These are phyloP conservation scores for Arabis hirsuta DNA, from an alignment of 345 rosid species.

Conservation along the genomic window DNA sequence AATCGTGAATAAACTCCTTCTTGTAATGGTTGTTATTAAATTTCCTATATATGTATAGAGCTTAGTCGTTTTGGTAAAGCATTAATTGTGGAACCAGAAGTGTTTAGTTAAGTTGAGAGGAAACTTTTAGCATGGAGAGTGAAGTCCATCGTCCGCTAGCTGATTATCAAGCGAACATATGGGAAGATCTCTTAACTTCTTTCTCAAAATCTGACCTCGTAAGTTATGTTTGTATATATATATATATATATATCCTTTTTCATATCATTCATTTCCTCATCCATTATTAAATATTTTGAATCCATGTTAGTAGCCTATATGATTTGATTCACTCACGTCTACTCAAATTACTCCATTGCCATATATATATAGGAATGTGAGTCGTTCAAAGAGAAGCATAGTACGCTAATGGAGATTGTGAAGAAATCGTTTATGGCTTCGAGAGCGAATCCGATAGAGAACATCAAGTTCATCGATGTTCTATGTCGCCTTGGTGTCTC, in stretches of 20 bases:
- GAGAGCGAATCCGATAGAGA: slow-evolving; percentile 9
- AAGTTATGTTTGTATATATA: background rate
- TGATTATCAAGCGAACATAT: slow-evolving; percentile 12
- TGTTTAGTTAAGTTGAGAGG: background rate
- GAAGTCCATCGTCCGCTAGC: slow-evolving; percentile 22
- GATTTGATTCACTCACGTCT: background rate
- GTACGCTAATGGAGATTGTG: slow-evolving; percentile 18
- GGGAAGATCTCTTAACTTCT: slow-evolving; percentile 16
- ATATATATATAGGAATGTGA: slow-evolving; percentile 25
- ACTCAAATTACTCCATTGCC: background rate
- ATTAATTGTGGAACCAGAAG: background rate
- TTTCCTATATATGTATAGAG: background rate
- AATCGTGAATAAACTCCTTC: background rate
- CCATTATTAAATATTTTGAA: too few species aligned
- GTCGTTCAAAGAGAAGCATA: slow-evolving; percentile 16
- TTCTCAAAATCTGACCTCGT: slow-evolving; percentile 4
- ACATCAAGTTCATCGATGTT: slow-evolving; percentile 33
- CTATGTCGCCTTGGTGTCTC: slow-evolving; percentile 38
- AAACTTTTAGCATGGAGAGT: slow-evolving; percentile 10
- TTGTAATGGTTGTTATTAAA: background rate
- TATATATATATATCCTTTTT: background rate
- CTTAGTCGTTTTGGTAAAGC: background rate
- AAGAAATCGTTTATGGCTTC: slow-evolving; percentile 20
- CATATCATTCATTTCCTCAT: background rate
- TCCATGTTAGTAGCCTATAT: background rate